These are phyloP conservation scores for Chlamydomonas schloesseri DNA, from an alignment of 139 green algal genomes.

Conservation along the genomic window DNA sequence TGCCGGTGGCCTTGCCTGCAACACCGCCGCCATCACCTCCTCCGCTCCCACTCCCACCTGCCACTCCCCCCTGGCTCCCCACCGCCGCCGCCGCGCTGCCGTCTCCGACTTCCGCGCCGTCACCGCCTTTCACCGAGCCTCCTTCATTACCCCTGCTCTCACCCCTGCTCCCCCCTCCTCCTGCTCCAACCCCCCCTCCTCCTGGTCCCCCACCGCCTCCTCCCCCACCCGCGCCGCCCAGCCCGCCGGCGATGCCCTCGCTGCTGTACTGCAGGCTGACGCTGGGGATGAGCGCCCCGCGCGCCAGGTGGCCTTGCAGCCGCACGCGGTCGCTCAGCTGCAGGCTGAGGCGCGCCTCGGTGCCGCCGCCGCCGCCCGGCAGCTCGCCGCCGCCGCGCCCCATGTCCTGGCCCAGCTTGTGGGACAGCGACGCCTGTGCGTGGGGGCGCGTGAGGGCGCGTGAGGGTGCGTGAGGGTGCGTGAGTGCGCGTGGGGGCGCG, in stretches of 20 bases:
- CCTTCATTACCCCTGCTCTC: too few species aligned
- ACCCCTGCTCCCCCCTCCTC: too few species aligned
- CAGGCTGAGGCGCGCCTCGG: slow-evolving; percentile 90
- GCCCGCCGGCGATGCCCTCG: slow-evolving; percentile 46
- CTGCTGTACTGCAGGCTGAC: slow-evolving; percentile 89
- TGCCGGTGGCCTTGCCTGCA: too few species aligned
- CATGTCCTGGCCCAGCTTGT: slow-evolving; percentile 79
- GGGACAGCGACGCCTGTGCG: slow-evolving; percentile 76
- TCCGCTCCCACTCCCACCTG: too few species aligned
- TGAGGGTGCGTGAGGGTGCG: background rate
- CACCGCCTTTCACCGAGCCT: too few species aligned
- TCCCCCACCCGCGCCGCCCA: background rate
- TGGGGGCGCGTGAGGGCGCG: background rate
- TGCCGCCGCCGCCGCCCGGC: slow-evolving; percentile 53
- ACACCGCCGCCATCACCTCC: too few species aligned
- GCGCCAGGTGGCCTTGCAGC: slow-evolving; percentile 86
- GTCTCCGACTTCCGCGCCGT: too few species aligned
- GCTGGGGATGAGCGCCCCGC: slow-evolving; percentile 70
- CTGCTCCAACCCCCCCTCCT: background rate
- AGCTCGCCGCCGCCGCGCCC: slow-evolving; percentile 46
- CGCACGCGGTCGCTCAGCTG: slow-evolving; percentile 82
- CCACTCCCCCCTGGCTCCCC: too few species aligned
- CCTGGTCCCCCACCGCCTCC: background rate
- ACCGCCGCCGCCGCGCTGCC: too few species aligned
- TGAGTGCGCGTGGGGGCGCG: background rate